Conservation (phyloP, 371 early-diverging fungal genomes). For the Mortierella sp. region DNA sequence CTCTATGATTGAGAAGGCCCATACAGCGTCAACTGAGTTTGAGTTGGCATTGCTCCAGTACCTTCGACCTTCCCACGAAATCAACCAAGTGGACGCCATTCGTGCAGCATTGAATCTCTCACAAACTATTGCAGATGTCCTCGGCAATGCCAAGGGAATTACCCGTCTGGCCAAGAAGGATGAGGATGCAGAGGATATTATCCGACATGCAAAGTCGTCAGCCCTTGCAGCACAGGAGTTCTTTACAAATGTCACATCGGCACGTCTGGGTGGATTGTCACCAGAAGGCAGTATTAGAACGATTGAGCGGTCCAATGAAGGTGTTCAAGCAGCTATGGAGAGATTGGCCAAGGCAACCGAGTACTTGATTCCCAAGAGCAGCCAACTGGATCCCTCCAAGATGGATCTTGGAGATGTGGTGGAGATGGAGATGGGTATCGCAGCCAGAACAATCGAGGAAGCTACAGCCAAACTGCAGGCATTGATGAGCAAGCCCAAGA, state of each 20-base stretch:
- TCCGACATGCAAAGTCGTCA: constrained; percentile 73
- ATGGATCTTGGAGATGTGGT: constrained; percentile 91
- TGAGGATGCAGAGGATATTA: constrained; percentile 82
- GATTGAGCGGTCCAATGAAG: constrained; percentile 78
- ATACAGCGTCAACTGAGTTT: constrained; percentile 85
- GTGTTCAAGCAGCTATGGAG: constrained; percentile 79
- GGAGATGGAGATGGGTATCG: constrained; percentile 93
- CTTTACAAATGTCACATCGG: constrained; percentile 89
- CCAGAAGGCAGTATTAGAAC: constrained; percentile 79
- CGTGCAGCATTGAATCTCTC: constrained; percentile 85
- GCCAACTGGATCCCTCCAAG: constrained; percentile 63
- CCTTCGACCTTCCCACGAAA: constrained; percentile 69
- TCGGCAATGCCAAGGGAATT: constrained; percentile 91
- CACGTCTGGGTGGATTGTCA: constrained; percentile 78
- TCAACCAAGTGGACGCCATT: constrained; percentile 91
- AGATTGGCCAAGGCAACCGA: constrained; percentile 82
- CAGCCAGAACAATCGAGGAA: constrained; percentile 93
- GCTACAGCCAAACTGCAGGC: constrained; percentile 87
- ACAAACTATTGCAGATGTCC: constrained; percentile 83
- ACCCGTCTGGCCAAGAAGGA: constrained; percentile 86
- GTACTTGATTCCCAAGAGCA: constrained; percentile 70
- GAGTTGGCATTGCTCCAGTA: constrained; percentile 79
- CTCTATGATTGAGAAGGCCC: constrained; percentile 90
- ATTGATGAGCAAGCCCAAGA: constrained; percentile 81
- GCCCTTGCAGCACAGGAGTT: constrained; percentile 80